Evolutionary conservation across 2,329 filamentous ascomycete species (phyloP), one percentile per base, ranked within the genome.

Genomic region (Nigrospora osmanthi): DNA sequence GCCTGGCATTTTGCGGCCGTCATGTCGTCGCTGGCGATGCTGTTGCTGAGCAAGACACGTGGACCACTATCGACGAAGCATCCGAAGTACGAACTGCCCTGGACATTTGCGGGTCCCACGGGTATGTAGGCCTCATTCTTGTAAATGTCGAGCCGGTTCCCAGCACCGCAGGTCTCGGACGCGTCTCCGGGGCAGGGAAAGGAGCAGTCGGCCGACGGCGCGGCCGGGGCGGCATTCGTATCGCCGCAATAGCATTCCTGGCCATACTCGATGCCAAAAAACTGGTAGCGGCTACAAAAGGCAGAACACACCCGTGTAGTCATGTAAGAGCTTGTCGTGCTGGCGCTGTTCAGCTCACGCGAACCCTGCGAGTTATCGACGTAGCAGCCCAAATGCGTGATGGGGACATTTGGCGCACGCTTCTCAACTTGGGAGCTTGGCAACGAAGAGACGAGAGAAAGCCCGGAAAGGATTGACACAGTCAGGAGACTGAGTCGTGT

Each of bases 1-100:
- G 46, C 30, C 2, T 63, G 54, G 47, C 63, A 66, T 19, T 45
- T 47, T 11, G 52, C 50, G 14, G 63, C 53, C 1, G 59, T 64
- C 58, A 66, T 43, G 34, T 43, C 33, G 41, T 15, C 31, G 7
- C 4, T 11, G 41, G 31, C 35, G 32, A 36, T 44, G 35, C 54
- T 47, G 32, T 51, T 47, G 33, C 48, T 38, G 3, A 52, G 54
- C 14, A 56, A 49, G 1, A 37, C 40, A n/a, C 49, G 51, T 1
- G 45, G 39, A 4, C 46, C 49, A 23, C 49, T 32, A 43, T 49
- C 47, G 38, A 42, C 42, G 41, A 32, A 49, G 47, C 47, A 49
- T 30, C 38, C 35, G 16, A 40, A 35, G n/a, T 49, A 50, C 2
- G 43, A 16, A 15, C 36, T 34, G 33, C 47, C 53, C 32, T 42